Base-by-base conservation (phyloP, 2,329 filamentous ascomycete species). In the Cladosporium phlei region DNA sequence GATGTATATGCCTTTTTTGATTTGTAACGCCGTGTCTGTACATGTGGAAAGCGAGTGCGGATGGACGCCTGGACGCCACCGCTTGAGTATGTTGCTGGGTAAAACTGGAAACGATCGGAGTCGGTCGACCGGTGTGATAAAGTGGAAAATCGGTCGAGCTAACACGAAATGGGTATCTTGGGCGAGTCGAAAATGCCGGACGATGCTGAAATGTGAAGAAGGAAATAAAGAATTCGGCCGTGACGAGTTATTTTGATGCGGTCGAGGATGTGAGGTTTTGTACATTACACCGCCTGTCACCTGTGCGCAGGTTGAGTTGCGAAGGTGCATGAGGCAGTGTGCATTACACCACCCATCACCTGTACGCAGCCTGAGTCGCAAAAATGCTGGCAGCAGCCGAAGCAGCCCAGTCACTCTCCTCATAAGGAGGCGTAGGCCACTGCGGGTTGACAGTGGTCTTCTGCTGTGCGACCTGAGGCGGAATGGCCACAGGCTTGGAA, bases 391-490 rank as follows among this genome's bases (percentile, higher is more conserved):
- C 85, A 9, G 88, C 81, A 22, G 88, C 86, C 32, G 86, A 84
- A 7, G 85, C 82, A 14, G 85, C 88, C 91, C 90, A 97, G 64
- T 95, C 90, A 53, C 83, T 83, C 59, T 95, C 90, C 61, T 95
- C 90, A 57, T 96, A 95, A 3, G 93, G 91, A 17, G 93, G 93
- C 12, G 93, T 97, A 3, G 90, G 91, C 85, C 90, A 96, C 69
- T 95, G 93, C 29, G 82, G 76, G 46, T 75, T 63, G 25, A 63
- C 68, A 17, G 72, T 69, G 46, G 70, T 62, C 46, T 74, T 69
- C 54, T 77, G 66, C 51, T 74, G 69, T 10, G 68, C 70, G 59
- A 72, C 71, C 35, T 78, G 77, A 62, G 80, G 80, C 59, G 76
- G 74, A 46, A 87, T 80, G 55, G 86, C 78, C 53, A 90, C 67